phyloP scores from a whole-genome alignment of 2,329 filamentous ascomycete genomes.

The Alternaria triticimaculans region DNA sequence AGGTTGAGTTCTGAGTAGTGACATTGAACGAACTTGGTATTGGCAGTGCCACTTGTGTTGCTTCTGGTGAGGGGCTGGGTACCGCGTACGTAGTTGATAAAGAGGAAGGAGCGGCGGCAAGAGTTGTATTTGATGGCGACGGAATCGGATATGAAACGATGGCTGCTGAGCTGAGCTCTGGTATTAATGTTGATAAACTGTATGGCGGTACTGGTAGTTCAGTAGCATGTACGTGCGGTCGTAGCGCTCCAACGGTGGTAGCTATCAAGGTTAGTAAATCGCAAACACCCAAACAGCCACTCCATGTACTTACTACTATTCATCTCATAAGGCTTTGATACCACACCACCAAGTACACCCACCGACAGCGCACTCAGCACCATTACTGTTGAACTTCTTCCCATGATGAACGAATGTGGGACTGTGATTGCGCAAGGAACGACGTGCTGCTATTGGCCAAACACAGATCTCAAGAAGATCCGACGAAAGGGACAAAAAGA shows the following conservation, averaged over 20 bases:
- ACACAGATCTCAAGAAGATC: neutral
- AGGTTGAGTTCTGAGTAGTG: slow-evolving; percentile 4
- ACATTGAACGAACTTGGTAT: neutral
- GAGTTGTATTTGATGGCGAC: neutral
- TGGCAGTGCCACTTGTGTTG: neutral
- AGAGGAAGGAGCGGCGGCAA: neutral
- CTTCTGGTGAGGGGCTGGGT: neutral
- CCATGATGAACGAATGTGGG: slow-evolving; percentile 23
- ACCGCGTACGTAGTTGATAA: neutral
- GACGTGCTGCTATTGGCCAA: slow-evolving; percentile 20
- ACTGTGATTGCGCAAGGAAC: slow-evolving; percentile 6
- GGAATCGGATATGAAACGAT: slow-evolving; percentile 1
- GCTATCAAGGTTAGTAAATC: slow-evolving; percentile 13
- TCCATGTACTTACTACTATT: slow-evolving; percentile 19
- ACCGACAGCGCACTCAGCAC: slow-evolving; percentile 24
- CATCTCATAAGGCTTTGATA: slow-evolving; percentile 12
- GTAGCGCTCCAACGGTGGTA: slow-evolving; percentile 13
- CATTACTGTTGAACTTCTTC: slow-evolving; percentile 19
- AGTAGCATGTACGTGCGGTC: slow-evolving; percentile 20
- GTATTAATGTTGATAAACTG: neutral
- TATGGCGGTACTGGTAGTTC: neutral
- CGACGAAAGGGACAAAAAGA: slow-evolving; percentile 6
- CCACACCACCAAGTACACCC: slow-evolving; percentile 17
- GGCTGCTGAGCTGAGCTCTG: neutral
- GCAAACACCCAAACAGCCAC: neutral